Percentiles rank a stretch among this genome's conserved stretches.
phyloP scores from a whole-genome alignment of 2,329 filamentous ascomycete genomes.

The Cladobotryum protrusum region DNA sequence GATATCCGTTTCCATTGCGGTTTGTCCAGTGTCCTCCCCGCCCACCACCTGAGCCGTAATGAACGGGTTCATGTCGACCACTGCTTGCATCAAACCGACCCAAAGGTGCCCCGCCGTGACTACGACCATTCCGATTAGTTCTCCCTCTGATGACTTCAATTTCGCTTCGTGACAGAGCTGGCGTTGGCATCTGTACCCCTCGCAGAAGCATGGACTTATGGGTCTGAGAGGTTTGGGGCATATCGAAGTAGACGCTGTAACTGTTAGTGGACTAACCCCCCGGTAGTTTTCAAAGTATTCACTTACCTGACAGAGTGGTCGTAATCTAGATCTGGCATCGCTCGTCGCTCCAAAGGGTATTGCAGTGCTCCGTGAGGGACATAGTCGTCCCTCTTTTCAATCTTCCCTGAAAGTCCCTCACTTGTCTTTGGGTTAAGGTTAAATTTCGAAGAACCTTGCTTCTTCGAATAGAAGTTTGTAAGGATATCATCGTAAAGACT shows the following conservation, averaged over 20 bases:
- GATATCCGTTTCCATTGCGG: constrained; percentile 15
- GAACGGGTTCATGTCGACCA: constrained; percentile 20
- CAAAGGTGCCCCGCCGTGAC: constrained; percentile 21
- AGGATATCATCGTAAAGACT: constrained; percentile 77
- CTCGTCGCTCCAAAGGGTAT: constrained; percentile 67
- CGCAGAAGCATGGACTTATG: constrained; percentile 95
- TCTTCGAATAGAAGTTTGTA: constrained; percentile 86
- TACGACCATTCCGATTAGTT: constrained; percentile 43
- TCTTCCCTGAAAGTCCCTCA: constrained; percentile 70
- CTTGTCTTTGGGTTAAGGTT: constrained; percentile 70
- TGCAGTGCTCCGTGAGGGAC: constrained; percentile 75
- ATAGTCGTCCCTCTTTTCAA: constrained; percentile 77
- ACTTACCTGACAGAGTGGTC: constrained; percentile 78
- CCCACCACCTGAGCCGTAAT: constrained; percentile 21
- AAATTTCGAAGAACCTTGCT: constrained; percentile 59
- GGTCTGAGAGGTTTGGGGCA: constrained; percentile 63
- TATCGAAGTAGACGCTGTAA: constrained; percentile 72
- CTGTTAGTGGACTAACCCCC: constrained; percentile 21
- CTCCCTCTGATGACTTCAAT: constrained; percentile 66
- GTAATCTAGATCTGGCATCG: constrained; percentile 72
- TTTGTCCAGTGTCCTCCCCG: background rate
- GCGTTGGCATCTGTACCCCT: constrained; percentile 66
- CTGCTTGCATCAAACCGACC: constrained; percentile 15
- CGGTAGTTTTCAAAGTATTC: too few species aligned
- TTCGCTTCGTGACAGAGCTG: constrained; percentile 69